Evolutionary conservation across 495 filamentous ascomycete species (phyloP).

Genomic region (Penicillium subrubescens): DNA sequence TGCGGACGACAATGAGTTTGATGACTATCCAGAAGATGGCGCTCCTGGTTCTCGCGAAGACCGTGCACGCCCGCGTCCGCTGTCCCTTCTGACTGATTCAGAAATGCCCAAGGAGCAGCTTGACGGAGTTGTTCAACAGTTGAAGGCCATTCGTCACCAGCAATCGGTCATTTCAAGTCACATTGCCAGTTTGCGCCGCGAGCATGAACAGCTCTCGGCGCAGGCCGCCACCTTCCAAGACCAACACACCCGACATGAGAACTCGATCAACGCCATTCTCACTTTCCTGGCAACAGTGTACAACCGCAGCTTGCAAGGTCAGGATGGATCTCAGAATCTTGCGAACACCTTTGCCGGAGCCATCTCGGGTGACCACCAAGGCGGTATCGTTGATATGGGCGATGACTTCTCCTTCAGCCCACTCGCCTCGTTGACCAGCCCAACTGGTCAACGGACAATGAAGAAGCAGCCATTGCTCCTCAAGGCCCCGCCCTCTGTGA

Average conservation of each 20-base stretch:
- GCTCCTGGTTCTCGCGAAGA: constrained; percentile 37
- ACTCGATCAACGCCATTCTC: constrained; percentile 95
- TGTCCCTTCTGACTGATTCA: constrained; percentile 45
- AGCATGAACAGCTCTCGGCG: constrained; percentile 86
- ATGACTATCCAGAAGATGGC: constrained; percentile 63
- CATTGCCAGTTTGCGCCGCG: constrained; percentile 74
- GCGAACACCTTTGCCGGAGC: constrained; percentile 72
- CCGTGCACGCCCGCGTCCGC: constrained; percentile 39
- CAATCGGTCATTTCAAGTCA: constrained; percentile 80
- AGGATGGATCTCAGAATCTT: constrained; percentile 64
- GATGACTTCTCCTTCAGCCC: constrained; percentile 54
- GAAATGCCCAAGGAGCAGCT: constrained; percentile 77
- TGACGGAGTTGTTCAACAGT: constrained; percentile 71
- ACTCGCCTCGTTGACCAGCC: constrained; percentile 42
- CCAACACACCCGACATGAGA: constrained; percentile 93
- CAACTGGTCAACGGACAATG: constrained; percentile 40
- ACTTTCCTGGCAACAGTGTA: constrained; percentile 97
- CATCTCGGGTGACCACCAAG: constrained; percentile 65
- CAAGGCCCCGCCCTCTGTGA: constrained; percentile 47
- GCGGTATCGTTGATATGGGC: constrained; percentile 74
- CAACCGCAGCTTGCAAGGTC: constrained; percentile 71
- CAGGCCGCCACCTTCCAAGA: constrained; percentile 89
- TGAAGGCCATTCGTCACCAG: constrained; percentile 78
- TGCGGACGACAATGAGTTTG: constrained; percentile 65
- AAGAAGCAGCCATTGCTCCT: constrained; percentile 55